A percentile compares a stretch with the other conserved stretches of the same genome.
phyloP scores from a whole-genome alignment of 208 protist genomes.

The Leishmania arabica region DNA sequence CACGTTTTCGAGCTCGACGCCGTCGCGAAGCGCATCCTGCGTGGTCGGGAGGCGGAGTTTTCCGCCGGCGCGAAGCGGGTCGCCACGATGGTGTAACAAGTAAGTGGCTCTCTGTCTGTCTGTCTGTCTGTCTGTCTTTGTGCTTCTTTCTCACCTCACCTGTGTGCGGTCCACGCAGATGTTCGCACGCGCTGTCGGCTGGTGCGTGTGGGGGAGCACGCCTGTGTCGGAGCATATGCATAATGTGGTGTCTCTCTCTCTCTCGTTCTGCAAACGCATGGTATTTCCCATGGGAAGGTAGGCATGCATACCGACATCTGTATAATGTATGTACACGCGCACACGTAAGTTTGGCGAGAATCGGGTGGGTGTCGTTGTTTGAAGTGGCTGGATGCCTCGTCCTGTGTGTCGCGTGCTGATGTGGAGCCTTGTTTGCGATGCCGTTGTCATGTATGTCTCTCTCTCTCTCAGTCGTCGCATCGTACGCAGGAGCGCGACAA shows the following conservation, averaged over 20 bases:
- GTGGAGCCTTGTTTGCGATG: not conserved
- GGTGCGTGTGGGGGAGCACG: not conserved
- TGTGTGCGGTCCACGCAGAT: not conserved
- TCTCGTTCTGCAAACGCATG: no score
- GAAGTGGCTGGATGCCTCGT: not conserved
- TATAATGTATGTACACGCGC: not conserved
- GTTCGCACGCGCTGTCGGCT: not conserved
- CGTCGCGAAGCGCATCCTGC: slow-evolving; percentile 43
- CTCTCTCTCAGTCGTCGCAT: not conserved
- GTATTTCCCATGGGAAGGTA: not conserved
- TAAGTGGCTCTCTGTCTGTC: no score
- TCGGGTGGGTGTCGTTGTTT: not conserved
- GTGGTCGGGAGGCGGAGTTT: slow-evolving; percentile 25
- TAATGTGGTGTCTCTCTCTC: no score
- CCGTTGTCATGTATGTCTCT: not conserved
- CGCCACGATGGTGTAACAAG: not conserved
- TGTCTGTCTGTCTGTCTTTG: not conserved
- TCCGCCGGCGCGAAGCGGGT: slow-evolving; percentile 12
- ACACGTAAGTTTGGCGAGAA: not conserved
- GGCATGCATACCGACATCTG: not conserved
- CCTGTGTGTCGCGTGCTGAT: not conserved
- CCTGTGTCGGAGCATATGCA: no score
- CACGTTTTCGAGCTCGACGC: slow-evolving; percentile 77
- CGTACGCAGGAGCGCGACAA: no score
- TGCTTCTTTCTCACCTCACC: not conserved